These are phyloP conservation scores for Podila verticillata DNA, from an alignment of 192 early-diverging fungal species.

Conservation along the genomic window DNA sequence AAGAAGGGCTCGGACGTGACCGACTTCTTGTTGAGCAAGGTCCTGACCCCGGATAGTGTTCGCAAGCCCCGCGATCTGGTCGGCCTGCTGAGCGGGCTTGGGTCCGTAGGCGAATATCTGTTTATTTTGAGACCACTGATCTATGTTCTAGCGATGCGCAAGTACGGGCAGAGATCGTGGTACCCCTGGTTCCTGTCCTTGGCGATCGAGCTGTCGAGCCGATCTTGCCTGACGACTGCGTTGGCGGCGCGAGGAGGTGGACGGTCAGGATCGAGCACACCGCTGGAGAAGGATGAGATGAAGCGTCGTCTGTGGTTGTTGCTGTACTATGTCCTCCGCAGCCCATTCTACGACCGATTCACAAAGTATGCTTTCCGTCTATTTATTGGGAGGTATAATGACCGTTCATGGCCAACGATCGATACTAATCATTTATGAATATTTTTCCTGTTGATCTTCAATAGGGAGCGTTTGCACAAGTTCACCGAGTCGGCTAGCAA, in stretches of 20 bases:
- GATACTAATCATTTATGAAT: neutral
- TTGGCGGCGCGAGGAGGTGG: slow-evolving; percentile 39
- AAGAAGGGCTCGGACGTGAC: slow-evolving; percentile 54
- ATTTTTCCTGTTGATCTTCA: neutral
- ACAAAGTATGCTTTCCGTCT: slow-evolving; percentile 64
- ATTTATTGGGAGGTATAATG: neutral
- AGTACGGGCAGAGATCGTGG: slow-evolving; percentile 79
- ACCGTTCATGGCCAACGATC: neutral
- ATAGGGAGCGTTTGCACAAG: slow-evolving; percentile 67
- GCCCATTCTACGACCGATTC: slow-evolving; percentile 83
- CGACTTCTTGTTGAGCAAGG: slow-evolving; percentile 63
- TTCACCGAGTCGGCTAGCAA: slow-evolving; percentile 72
- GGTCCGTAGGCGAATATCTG: slow-evolving; percentile 76
- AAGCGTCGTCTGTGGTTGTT: slow-evolving; percentile 77
- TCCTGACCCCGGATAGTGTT: slow-evolving; percentile 69
- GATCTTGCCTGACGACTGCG: slow-evolving; percentile 53
- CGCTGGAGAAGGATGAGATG: slow-evolving; percentile 84
- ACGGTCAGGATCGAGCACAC: slow-evolving; percentile 53
- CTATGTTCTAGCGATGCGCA: slow-evolving; percentile 83
- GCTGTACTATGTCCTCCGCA: slow-evolving; percentile 84
- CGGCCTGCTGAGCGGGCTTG: slow-evolving; percentile 57
- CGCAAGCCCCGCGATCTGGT: slow-evolving; percentile 78
- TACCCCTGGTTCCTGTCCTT: slow-evolving; percentile 88
- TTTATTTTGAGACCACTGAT: slow-evolving; percentile 88
- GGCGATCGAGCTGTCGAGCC: slow-evolving; percentile 69